Conservation (phyloP, 805 yeast genomes). For the Wickerhamomyces sydowiorum region DNA sequence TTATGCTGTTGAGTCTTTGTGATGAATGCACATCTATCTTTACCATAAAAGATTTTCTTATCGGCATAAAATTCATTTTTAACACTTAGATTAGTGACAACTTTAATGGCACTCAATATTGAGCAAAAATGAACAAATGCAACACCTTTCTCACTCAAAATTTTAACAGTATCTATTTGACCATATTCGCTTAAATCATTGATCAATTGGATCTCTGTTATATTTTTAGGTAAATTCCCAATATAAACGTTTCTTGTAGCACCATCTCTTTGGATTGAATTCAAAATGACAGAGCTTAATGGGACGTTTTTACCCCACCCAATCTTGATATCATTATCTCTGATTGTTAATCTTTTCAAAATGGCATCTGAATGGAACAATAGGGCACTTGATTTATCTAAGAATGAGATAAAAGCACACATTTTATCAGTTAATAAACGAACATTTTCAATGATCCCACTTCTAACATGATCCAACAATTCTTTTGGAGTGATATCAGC, state of each 20-base stretch:
- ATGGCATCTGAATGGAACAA: constrained; percentile 92
- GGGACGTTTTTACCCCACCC: constrained; percentile 91
- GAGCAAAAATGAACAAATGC: constrained; percentile 90
- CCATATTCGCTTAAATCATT: constrained; percentile 73
- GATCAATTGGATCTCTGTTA: constrained; percentile 60
- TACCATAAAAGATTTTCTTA: constrained; percentile 83
- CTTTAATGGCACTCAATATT: constrained; percentile 79
- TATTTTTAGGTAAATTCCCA: constrained; percentile 67
- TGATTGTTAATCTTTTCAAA: constrained; percentile 72
- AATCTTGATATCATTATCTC: constrained; percentile 74
- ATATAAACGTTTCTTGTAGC: constrained; percentile 93
- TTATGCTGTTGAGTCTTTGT: constrained; percentile 95
- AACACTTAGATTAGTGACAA: constrained; percentile 69
- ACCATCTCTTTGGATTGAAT: constrained; percentile 74
- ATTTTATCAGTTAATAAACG: constrained; percentile 74
- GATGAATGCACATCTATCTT: constrained; percentile 91
- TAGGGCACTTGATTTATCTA: constrained; percentile 83
- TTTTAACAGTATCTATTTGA: constrained; percentile 76
- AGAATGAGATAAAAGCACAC: constrained; percentile 87
- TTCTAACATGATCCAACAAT: constrained; percentile 81
- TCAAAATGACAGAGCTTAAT: constrained; percentile 66
- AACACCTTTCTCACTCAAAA: constrained; percentile 73
- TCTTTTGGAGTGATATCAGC: constrained; percentile 74
- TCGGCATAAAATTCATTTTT: constrained; percentile 61
- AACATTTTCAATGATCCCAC: constrained; percentile 82